These are phyloP conservation scores for Yarrowia sp. DNA, from an alignment of 805 yeast species.

Conservation along the genomic window DNA sequence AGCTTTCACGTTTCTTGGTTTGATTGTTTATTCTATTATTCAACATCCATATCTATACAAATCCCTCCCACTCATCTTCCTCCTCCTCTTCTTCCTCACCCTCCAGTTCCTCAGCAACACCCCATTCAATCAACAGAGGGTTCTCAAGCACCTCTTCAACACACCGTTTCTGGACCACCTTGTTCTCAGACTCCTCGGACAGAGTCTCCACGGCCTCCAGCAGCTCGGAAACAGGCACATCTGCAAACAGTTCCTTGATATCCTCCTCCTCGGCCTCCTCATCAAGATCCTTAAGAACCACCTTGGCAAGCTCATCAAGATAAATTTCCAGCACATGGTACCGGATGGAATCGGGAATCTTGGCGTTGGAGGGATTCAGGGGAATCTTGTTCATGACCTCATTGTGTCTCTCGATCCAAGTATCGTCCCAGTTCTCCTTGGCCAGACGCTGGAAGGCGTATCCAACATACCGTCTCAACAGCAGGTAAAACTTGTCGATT, in stretches of 20 bases:
- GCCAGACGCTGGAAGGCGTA: slow-evolving; percentile 60
- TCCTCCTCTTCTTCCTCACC: slow-evolving; percentile 31
- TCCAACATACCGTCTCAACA: slow-evolving; percentile 73
- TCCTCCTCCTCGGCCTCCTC: slow-evolving; percentile 35
- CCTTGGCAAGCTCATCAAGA: slow-evolving; percentile 77
- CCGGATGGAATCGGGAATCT: slow-evolving; percentile 71
- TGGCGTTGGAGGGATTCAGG: slow-evolving; percentile 51
- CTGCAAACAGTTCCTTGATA: slow-evolving; percentile 40
- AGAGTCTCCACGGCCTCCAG: slow-evolving; percentile 61
- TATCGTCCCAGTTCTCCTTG: slow-evolving; percentile 53
- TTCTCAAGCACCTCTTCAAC: slow-evolving; percentile 67
- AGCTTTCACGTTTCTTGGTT: no score
- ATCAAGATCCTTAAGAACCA: slow-evolving; percentile 50
- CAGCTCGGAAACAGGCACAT: slow-evolving; percentile 54
- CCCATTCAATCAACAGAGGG: slow-evolving; percentile 64
- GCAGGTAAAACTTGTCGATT: slow-evolving; percentile 78
- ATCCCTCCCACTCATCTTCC: slow-evolving; percentile 34
- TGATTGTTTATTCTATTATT: no score
- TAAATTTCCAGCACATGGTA: slow-evolving; percentile 82
- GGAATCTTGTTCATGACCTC: slow-evolving; percentile 46
- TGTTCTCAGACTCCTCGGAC: slow-evolving; percentile 49
- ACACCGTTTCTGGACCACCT: slow-evolving; percentile 64
- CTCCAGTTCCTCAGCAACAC: slow-evolving; percentile 37
- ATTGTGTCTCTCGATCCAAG: slow-evolving; percentile 43
- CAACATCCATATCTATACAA: no score